Conservation (phyloP, 2,329 filamentous ascomycete genomes). For the Alternaria conjuncta region DNA sequence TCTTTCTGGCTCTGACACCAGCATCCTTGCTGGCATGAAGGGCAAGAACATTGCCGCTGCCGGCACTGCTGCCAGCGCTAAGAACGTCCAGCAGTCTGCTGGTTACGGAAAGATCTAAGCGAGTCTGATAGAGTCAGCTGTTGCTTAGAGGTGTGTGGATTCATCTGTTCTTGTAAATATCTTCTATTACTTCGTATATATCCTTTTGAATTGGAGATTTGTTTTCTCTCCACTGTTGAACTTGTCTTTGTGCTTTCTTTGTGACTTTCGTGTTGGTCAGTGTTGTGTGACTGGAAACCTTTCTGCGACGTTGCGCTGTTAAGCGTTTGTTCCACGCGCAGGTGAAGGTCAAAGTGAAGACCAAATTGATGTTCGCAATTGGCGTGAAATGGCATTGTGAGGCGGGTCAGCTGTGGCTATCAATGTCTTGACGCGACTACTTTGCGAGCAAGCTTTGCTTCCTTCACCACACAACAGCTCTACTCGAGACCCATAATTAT, state of each 20-base stretch:
- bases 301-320: not conserved
- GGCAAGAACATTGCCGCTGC: constrained; percentile 62
- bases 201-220: not conserved
- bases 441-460: not conserved
- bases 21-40: constrained; percentile 59
- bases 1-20: constrained; percentile 49
- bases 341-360: not conserved
- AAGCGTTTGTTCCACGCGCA: not conserved
- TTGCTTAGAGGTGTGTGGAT: not conserved
- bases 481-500: not conserved
- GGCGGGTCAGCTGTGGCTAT: not conserved
- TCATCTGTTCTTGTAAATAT: constrained; percentile 1
- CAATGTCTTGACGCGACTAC: not conserved
- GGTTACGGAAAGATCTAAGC: constrained; percentile 34
- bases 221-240: not conserved
- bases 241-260: not conserved
- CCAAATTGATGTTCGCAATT: not conserved
- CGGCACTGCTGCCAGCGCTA: constrained; percentile 17
- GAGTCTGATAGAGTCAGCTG: not conserved
- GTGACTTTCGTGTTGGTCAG: not conserved
- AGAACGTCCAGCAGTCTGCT: constrained; percentile 29
- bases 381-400: not conserved
- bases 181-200: not conserved
- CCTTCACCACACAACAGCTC: not conserved
- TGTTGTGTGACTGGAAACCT: not conserved